Base-by-base conservation (phyloP, 345 rosid species). In the Gossypium anomalum region DNA sequence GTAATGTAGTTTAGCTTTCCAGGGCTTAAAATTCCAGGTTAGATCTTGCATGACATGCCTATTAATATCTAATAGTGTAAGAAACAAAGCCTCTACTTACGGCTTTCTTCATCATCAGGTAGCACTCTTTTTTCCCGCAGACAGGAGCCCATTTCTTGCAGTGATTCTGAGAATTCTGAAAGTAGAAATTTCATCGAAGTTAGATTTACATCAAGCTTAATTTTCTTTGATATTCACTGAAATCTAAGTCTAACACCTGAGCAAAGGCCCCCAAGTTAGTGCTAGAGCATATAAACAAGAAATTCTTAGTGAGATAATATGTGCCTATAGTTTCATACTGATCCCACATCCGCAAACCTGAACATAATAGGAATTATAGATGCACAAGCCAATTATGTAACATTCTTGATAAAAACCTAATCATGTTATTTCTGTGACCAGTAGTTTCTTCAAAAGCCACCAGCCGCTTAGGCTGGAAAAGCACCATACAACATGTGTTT, bases 121-220 rank as follows among this genome's bases (percentile, higher is more conserved):
- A 88, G 85, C 23, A 93, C 82, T 11, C 87, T 89, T 82, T 87
- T 89, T 84, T 89, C 98, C 81, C 77, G 65, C 34, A 96, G 86
- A 85, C 93, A 93, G 49, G 87, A 80, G 78, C 99, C 98, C 98
- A 96, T 85, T 83, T 96, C 98, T 73, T 81, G 91, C 82, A 96
- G 78, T 3, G 99, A 92, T 77, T 92, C 99, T 3, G 99, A 93
- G 83, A 96, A 96, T 82, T 96, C 98, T 96, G 87, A 70, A 77
- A 79, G 55, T 38, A 71, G 5, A 78, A 80, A 23, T 15, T 7
- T 71, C 44, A 10, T 44, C 64, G 59, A 68, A 65, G 67, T 58
- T 67, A 58, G 59, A 62, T 45, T 19, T 57, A 15, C 9, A 48
- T 10, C 12, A 45, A 61, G 68, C 4, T 72, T 8, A 44, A 23